Evolutionary conservation across 1,139 yeast genomes (phyloP), one percentile per base, ranked within the genome.

Genomic region (Sugiyamaella castrensis): DNA sequence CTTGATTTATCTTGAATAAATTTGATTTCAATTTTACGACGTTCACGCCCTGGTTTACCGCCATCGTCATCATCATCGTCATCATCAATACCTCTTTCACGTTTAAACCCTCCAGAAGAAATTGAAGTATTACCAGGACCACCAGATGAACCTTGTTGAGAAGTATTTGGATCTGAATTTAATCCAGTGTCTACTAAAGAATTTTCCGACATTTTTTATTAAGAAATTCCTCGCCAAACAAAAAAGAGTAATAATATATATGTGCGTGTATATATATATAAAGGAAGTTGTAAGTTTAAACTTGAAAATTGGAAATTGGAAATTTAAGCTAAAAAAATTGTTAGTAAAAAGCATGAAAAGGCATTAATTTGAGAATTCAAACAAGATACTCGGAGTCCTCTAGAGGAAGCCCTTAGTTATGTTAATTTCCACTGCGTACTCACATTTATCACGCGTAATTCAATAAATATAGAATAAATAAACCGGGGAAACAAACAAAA

Each of bases 1-100:
- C 98, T 83, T 30, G 96, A 87, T 72, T 92, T 92, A 71, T 92
- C 97, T 71, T 91, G 96, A 64, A 92, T 92, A 66, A 92, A 92
- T 74, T 89, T 88, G 70, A 92, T 92, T 70, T 92, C 98, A 66
- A 92, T 92, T 72, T 92, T 92, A 72, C 98, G 84, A 71, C 98
- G 81, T 71, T 92, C 98, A 65, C 89, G 81, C 56, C 79, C 74
- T 8, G 79, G 73, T 50, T 79, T 72, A 56, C 77, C 78, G 57
- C 79, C 85, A 51, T 85, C 95, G 54, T 86, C 95, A 57, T 86
- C 95, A 53, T 82, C 87, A 36, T 73, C 77, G 35, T 75, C 75
- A 27, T 74, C 80, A 29, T 60, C 62, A 9, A 54, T 41, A 40
- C 53, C 50, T 35, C 59, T 57, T 46, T 56, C 60, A 34, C 61